Percentiles rank a stretch among this genome's conserved stretches.
These are phyloP conservation scores for Verticillium nubilum DNA, from an alignment of 2,329 filamentous ascomycete genomes.

Conservation along the genomic window DNA sequence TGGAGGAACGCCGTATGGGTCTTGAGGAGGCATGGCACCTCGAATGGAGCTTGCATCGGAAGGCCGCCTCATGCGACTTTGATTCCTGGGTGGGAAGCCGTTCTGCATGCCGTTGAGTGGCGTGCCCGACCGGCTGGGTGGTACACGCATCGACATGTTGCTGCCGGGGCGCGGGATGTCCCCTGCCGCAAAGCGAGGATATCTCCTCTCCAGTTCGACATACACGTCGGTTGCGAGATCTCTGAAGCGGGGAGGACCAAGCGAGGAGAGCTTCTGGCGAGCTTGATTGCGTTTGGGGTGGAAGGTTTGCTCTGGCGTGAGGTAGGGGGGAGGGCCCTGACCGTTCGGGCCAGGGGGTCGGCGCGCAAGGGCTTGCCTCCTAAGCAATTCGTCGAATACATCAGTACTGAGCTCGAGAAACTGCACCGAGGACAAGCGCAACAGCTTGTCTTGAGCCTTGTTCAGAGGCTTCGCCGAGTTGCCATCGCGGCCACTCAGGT, in stretches of 20 bases:
- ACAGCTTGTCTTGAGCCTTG: conserved; percentile 88
- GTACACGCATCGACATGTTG: conserved; percentile 59
- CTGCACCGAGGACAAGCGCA: conserved; percentile 83
- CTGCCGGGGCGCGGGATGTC: conserved; percentile 67
- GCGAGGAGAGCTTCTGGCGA: conserved; percentile 87
- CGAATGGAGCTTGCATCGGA: conserved; percentile 60
- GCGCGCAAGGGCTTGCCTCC: conserved; percentile 67
- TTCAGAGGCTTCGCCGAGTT: conserved; percentile 71
- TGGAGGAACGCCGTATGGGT: conserved; percentile 49
- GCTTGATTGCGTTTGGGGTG: conserved; percentile 97
- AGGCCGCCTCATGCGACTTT: conserved; percentile 49
- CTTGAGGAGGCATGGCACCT: conserved; percentile 32
- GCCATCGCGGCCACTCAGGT: conserved; percentile 72
- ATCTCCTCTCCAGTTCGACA: conserved; percentile 86
- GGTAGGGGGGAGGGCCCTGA: conserved; percentile 59
- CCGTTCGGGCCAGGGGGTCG: conserved; percentile 43
- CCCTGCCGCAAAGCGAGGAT: conserved; percentile 69
- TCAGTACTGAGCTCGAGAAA: conserved; percentile 98
- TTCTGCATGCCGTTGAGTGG: conserved; percentile 52
- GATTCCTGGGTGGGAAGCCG: conserved; percentile 43
- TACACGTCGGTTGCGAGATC: conserved; percentile 95
- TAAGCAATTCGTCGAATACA: conserved; percentile 89
- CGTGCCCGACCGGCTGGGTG: conserved; percentile 55
- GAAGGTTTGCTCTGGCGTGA: conserved; percentile 82
- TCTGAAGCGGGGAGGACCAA: conserved; percentile 80